These are phyloP conservation scores for Tetracentron sinense DNA, from an alignment of 164 flowering plant genomes.

Conservation along the genomic window DNA sequence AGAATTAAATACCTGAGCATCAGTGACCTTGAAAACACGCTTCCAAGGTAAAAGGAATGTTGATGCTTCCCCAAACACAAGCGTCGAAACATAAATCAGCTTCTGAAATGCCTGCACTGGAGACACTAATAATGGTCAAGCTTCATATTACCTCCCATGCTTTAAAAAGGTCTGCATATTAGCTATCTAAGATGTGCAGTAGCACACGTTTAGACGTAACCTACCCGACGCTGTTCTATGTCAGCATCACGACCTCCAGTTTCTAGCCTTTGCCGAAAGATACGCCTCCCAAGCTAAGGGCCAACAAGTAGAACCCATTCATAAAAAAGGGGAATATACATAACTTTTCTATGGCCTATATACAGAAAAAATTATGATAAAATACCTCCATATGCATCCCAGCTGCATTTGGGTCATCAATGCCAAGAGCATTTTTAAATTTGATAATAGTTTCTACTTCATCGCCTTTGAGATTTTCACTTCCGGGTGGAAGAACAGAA, in stretches of 20 bases:
- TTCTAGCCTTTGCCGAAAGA: constrained; percentile 91
- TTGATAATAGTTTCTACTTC: constrained; percentile 78
- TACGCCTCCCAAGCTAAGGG: constrained; percentile 77
- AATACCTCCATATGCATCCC: constrained; percentile 92
- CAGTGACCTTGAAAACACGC: constrained; percentile 89
- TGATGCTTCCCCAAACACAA: constrained; percentile 95
- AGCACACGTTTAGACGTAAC: constrained; percentile 21
- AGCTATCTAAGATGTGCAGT: background rate
- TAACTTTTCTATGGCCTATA: background rate
- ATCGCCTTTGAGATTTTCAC: constrained; percentile 72
- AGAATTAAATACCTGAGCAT: constrained; percentile 66
- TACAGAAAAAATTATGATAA: too few species aligned
- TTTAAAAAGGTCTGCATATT: background rate
- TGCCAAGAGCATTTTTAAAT: constrained; percentile 82
- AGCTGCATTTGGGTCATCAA: constrained; percentile 99
- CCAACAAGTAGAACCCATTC: constrained; percentile 6
- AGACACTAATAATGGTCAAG: constrained; percentile 49
- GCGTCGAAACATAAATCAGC: constrained; percentile 89
- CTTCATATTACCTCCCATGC: constrained; percentile 21
- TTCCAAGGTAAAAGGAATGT: constrained; percentile 98
- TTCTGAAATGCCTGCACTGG: constrained; percentile 99
- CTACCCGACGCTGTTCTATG: constrained; percentile 83
- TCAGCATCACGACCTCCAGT: constrained; percentile 89
- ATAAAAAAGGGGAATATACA: background rate
- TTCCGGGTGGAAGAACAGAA: constrained; percentile 77